Base-by-base conservation (phyloP, 164 flowering plant genomes). In the Kingdonia uniflora region DNA sequence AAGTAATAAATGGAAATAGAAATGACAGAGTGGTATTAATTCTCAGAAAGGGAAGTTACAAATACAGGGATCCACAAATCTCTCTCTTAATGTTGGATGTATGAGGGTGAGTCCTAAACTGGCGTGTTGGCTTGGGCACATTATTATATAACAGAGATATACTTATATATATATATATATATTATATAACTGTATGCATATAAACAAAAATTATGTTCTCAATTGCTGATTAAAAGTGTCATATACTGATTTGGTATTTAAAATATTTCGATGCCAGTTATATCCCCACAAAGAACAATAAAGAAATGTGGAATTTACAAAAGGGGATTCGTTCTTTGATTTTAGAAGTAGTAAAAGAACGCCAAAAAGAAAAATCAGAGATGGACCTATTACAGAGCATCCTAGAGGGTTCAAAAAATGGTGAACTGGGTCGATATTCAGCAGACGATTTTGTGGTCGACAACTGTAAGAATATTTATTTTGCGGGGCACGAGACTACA, bases 401-500 rank as follows among this genome's bases (percentile, higher is more conserved):
- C 14, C 51, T 47, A 17, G 26, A 47, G 51, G 23, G 23, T 47
- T 19, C 51, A 12, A 23, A 47, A 20, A 12, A n/a, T 20, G n/a
- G 29, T 47, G 23, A 7, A 11, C 29, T 47, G n/a, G 13, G 26
- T 17, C 29, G n/a, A 11, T 23, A 25, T 13, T 5, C 2, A 11
- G 12, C 13, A 1, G 14, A 47, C 2, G 8, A 22, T 20, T 47
- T 47, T 25, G 23, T 47, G 23, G 51, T 47, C 4, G 33, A 22
- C 26, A 47, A 47, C 14, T 74, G 77, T 58, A 74, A 74, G 59
- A 64, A 67, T 13, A 64, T 74, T 51, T 70, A 64, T 52, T 74
- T 74, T 52, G 70, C 74, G 33, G 77, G 77, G 21, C 67, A 70
- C 14, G 63, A 74, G 7, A 74, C 77, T 20, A 70, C 70, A 10